Percentiles rank a stretch among this genome's conserved stretches.
Conservation (phyloP, 345 rosid genomes). For the Turnera subulata region DNA sequence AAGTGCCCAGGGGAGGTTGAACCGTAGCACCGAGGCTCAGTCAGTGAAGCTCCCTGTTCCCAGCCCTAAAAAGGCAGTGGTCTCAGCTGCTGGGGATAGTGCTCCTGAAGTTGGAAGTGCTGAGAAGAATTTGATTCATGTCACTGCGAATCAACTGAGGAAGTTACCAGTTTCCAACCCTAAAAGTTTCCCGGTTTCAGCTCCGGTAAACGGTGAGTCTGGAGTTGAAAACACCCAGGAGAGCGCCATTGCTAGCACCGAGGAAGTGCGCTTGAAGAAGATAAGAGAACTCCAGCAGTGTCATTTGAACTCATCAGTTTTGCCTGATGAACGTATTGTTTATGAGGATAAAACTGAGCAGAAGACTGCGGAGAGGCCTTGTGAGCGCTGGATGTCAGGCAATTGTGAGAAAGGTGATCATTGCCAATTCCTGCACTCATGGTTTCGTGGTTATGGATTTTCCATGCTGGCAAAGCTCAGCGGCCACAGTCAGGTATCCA, state of each 20-base stretch:
- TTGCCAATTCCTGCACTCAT: constrained; percentile 28
- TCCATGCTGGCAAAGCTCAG: constrained; percentile 30
- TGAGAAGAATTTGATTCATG: background rate
- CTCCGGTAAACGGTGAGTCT: background rate
- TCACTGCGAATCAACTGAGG: background rate
- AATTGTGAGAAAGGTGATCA: constrained; percentile 27
- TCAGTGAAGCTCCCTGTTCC: background rate
- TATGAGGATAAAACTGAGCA: constrained; percentile 4
- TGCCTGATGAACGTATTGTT: background rate
- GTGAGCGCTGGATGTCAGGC: constrained; percentile 25
- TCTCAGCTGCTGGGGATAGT: background rate
- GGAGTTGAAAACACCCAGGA: background rate
- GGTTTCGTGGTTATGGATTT: constrained; percentile 30
- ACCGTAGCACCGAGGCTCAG: background rate
- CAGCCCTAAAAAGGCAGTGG: background rate
- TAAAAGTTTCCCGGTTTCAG: background rate
- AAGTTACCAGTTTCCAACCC: background rate
- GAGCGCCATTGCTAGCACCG: background rate
- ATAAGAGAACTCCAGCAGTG: background rate
- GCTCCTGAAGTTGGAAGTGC: background rate
- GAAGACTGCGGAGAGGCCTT: constrained; percentile 7
- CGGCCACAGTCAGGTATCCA: constrained; percentile 32
- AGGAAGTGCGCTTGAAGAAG: background rate
- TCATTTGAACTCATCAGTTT: background rate
- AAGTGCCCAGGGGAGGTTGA: background rate